phyloP scores from a whole-genome alignment of 345 rosid species.

The Populus ilicifolia region DNA sequence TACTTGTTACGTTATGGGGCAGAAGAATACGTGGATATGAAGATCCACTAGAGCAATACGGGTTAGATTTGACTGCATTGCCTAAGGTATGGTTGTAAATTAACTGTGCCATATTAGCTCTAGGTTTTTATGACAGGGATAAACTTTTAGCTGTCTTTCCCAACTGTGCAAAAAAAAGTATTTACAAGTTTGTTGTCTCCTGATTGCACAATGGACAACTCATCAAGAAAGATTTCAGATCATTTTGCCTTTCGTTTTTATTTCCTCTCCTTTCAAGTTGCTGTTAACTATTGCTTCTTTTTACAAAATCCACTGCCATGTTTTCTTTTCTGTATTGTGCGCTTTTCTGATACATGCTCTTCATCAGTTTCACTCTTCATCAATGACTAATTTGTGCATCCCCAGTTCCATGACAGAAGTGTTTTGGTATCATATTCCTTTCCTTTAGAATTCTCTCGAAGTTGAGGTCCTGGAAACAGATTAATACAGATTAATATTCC shows the following conservation, averaged over 20 bases:
- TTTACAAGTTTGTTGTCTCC: neutral
- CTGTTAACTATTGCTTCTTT: neutral
- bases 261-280: neutral
- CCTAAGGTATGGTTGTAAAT: conserved; percentile 44
- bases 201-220: neutral
- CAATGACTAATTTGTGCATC: neutral
- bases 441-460: neutral
- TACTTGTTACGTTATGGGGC: conserved; percentile 81
- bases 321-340: neutral
- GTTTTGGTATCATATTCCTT: neutral
- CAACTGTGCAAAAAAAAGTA: neutral
- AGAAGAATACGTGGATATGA: conserved; percentile 73
- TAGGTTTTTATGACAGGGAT: neutral
- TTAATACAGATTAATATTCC: neutral
- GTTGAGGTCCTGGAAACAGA: neutral
- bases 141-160: neutral
- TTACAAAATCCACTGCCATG: neutral
- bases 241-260: no score
- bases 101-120: neutral
- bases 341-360: neutral
- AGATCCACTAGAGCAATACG: conserved; percentile 68
- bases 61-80: conserved; percentile 57
- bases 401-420: neutral
- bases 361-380: neutral
- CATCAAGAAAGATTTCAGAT: neutral